Percentiles rank a stretch among this genome's conserved stretches.
Conservation (phyloP, 805 yeast genomes). For the Hanseniaspora guilliermondii region DNA sequence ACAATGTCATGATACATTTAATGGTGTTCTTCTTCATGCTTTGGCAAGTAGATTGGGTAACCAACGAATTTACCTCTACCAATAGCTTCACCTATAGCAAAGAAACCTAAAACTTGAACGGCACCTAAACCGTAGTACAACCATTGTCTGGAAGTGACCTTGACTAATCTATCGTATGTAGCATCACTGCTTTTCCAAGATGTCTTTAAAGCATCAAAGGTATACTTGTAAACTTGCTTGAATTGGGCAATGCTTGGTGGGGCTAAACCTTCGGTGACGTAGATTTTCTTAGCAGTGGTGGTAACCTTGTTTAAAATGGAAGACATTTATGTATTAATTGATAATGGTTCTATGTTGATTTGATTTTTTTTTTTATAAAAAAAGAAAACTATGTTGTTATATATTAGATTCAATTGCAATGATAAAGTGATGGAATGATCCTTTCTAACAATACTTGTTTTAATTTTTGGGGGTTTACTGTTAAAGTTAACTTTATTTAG, state of each 20-base stretch:
- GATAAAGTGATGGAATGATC: too few species aligned
- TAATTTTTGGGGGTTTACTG: too few species aligned
- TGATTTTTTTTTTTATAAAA: too few species aligned
- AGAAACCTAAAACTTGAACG: conserved; percentile 78
- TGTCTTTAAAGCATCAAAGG: conserved; percentile 28
- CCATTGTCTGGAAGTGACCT: conserved; percentile 42
- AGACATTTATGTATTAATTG: conserved; percentile 5
- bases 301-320: conserved; percentile 20
- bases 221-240: conserved; percentile 51
- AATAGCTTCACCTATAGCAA: conserved; percentile 86
- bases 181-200: conserved; percentile 29
- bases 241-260: conserved; percentile 76
- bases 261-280: conserved; percentile 81
- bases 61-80: conserved; percentile 93
- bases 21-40: conserved; percentile 21
- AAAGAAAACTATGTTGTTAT: background rate
- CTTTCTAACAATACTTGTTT: too few species aligned
- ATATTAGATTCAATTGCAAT: background rate
- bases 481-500: too few species aligned
- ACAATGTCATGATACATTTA: background rate
- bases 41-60: conserved; percentile 37
- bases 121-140: conserved; percentile 61
- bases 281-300: conserved; percentile 44
- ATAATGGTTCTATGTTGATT: background rate
- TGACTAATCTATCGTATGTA: conserved; percentile 34